Base-by-base conservation (phyloP, 2,329 filamentous ascomycete species). In the Coniochaeta ligniaria region DNA sequence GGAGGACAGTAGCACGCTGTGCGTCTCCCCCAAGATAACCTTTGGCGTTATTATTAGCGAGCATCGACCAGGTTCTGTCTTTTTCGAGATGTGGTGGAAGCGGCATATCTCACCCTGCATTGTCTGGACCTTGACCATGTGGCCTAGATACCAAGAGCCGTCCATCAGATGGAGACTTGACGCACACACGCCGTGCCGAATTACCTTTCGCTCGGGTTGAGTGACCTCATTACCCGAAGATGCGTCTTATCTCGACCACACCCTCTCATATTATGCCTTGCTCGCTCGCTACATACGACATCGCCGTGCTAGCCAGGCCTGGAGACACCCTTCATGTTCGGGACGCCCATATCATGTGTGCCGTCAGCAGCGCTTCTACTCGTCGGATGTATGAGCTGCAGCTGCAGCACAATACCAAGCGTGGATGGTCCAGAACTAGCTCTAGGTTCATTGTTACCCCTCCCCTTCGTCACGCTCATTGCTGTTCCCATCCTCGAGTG, bases 201-300 rank as follows among this genome's bases (percentile, higher is more conserved):
- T 31, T 24, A 31, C 47, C 47, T 31, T 52, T 52, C 47, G 24
- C 47, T 57, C 54, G 54, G 56, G 33, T 31, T 38, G 36, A 31
- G 36, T 58, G 56, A 58, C 56, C 56, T 58, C 56, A 58, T 58
- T 31, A 35, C 36, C 56, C 56, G 24, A 58, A 17, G 14, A 31
- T 31, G 16, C 26, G 47, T 24, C 47, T 52, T 52, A 52, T 52
- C 47, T 28, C 22, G 24, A 31, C 17, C 24, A 38, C 36, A 31
- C 56, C 36, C 56, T 58, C 56, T 45, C 35, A 24, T 8, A 31
- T 38, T 31, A 28, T n/a, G n/a, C 24, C 24, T 28, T 26, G 26
- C 57, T 50, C 6, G 56, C 43, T 43, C 38, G 17, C 43, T 58
- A 45, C 57, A 31, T 58, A 45, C 57, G 45, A 20, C 57, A 58